Evolutionary conservation across 202 grass and related monocot genomes (phyloP).

Genomic region (Brachypodium distachyon): DNA sequence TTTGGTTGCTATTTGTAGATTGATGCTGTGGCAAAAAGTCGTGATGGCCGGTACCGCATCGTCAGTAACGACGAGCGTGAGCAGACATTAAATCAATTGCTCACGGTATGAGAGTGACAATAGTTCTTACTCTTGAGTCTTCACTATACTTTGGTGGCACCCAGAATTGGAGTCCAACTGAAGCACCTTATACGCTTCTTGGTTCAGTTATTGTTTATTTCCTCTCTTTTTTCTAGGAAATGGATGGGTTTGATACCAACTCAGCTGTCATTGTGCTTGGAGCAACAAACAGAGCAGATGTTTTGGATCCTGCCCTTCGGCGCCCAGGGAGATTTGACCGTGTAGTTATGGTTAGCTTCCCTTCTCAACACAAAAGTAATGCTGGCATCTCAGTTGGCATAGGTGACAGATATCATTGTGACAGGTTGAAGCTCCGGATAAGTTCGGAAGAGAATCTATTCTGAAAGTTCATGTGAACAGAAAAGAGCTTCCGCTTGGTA

Average conservation of each 20-base stretch:
- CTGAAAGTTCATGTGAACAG: slow-evolving; percentile 83
- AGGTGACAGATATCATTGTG: slow-evolving; percentile 14
- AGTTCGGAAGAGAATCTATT: slow-evolving; percentile 86
- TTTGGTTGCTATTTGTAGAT: slow-evolving; percentile 47
- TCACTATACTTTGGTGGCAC: background rate
- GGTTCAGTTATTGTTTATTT: slow-evolving; percentile 20
- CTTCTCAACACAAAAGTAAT: background rate
- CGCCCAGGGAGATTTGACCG: slow-evolving; percentile 99
- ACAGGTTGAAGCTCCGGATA: slow-evolving; percentile 97
- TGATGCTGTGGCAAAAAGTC: slow-evolving; percentile 97
- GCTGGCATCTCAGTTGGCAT: slow-evolving; percentile 6
- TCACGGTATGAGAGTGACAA: slow-evolving; percentile 54
- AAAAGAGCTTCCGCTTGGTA: slow-evolving; percentile 85
- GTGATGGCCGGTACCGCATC: slow-evolving; percentile 83
- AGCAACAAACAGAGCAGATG: slow-evolving; percentile 95
- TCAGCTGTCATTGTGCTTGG: slow-evolving; percentile 95
- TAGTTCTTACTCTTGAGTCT: background rate
- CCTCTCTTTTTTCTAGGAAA: slow-evolving; percentile 49
- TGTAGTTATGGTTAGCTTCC: slow-evolving; percentile 71
- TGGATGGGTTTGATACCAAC: slow-evolving; percentile 99
- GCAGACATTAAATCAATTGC: slow-evolving; percentile 95
- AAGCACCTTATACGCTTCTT: background rate
- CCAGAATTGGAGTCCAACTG: background rate
- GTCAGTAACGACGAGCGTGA: slow-evolving; percentile 98
- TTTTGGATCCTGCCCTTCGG: slow-evolving; percentile 87